phyloP scores from a whole-genome alignment of 2,329 filamentous ascomycete species.

The Colletotrichum sp. region DNA sequence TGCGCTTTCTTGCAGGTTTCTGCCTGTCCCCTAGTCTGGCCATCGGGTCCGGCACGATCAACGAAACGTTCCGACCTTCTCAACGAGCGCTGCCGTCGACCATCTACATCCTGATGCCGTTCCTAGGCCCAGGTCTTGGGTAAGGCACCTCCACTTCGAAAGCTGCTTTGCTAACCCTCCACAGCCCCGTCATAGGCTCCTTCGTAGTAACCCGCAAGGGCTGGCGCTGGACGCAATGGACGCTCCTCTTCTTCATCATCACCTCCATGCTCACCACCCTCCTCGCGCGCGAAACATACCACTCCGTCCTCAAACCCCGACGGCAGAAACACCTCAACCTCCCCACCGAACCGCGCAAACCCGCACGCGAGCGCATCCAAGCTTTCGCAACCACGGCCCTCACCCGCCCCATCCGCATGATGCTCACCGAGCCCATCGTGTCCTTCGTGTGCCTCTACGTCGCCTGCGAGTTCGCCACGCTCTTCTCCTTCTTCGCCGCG shows the following conservation, averaged over 20 bases:
- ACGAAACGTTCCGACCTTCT: constrained; percentile 51
- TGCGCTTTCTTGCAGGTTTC: constrained; percentile 63
- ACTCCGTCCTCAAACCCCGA: constrained; percentile 51
- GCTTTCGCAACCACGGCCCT: constrained; percentile 47
- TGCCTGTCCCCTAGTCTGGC: constrained; percentile 54
- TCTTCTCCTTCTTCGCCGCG: constrained; percentile 58
- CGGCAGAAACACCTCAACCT: constrained; percentile 40
- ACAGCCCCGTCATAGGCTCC: constrained; percentile 52
- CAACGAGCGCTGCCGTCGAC: constrained; percentile 47
- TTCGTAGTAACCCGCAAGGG: constrained; percentile 49
- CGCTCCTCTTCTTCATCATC: constrained; percentile 50
- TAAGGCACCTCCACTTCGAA: constrained; percentile 29
- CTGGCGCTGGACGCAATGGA: constrained; percentile 62
- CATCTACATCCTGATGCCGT: constrained; percentile 55
- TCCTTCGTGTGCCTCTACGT: constrained; percentile 58
- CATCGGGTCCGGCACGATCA: constrained; percentile 53
- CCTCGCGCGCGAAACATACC: constrained; percentile 60
- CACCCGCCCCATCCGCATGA: constrained; percentile 60
- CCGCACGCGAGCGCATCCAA: constrained; percentile 21
- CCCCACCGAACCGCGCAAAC: constrained; percentile 25
- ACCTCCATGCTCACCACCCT: constrained; percentile 40
- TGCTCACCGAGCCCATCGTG: constrained; percentile 68
- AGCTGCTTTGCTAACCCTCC: neutral
- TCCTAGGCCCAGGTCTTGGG: constrained; percentile 58
- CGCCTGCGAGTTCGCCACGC: constrained; percentile 54